Base-by-base conservation (phyloP, 192 early-diverging fungal genomes). In the Anaeromyces robustus region DNA sequence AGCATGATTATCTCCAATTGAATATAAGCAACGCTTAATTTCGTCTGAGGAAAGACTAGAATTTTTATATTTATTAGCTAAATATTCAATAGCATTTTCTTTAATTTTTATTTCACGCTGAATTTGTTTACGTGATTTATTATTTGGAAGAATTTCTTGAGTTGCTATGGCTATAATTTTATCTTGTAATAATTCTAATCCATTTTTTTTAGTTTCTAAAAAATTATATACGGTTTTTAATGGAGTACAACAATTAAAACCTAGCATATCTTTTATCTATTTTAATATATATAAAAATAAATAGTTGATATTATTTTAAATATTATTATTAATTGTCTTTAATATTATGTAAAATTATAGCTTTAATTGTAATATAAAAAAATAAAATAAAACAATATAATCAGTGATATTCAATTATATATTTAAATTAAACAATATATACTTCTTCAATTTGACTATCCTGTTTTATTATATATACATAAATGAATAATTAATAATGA, bases 1-100 rank as follows among this genome's bases (percentile, higher is more conserved):
- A 31, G 94, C 92, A 86, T 98, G 94, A 85, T 99, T 98, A 83
- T 99, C 98, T 79, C 98, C 98, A 83, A 99, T 98, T 79, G 93
- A 95, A 85, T 99, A 97, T 28, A 99, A 87, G 82, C 96, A 97
- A 79, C 91, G 91, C 41, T 87, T 86, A 81, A 99, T 94, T 59
- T 87, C 89, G 32, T 95, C 94, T 1, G 85, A 83, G 7, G 89
- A 82, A 37, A 94, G 86, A 12, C 78, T 30, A 12, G 82, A 77
- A 29, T 83, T 87, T 12, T 92, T 91, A 81, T 97, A 98, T 59
- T 94, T 93, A 59, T 90, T 87, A 81, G 93, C 93, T 80, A 99
- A 86, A 19, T 85, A 79, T 84, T 98, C 96, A 80, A 99, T 94
- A 3, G 96, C 94, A 30, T 92, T 85, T 86, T 99, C 97, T 86